Base-by-base conservation (phyloP, 192 early-diverging fungal species). In the Backusella sp. region DNA sequence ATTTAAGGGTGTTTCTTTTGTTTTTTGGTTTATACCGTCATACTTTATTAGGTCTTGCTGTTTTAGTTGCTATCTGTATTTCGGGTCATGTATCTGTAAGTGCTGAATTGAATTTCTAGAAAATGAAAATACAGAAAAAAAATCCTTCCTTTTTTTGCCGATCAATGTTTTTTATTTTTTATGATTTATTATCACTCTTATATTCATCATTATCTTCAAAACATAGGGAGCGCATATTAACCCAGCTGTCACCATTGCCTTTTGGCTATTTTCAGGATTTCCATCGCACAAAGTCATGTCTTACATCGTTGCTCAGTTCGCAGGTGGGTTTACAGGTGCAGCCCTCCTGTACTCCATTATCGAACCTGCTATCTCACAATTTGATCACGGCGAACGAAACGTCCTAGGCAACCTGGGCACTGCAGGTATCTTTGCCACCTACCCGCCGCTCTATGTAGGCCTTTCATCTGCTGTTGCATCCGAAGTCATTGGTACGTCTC, bases 201-300 rank as follows among this genome's bases (percentile, higher is more conserved):
- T 32, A 32, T 3, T 32, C 32, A 32, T 32, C 30, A 32, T 32
- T 32, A 32, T 32, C 1, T 32, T 32, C 32, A 32, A 32, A 32
- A 32, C 32, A 32, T 77, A 88, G 87, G 92, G 93, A 42, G 93
- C 85, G 19, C 93, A 94, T 77, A 72, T 94, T 69, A 94, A 94
- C 83, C 93, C 93, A 26, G 92, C 92, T 1, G 90, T 94, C 49
- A 90, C 92, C 5, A 80, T 93, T 37, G 84, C 90, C 6, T 84
- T 90, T 70, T 91, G 89, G 14, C 73, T 89, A 9, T 90, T 89
- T 80, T 87, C 90, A 44, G 87, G 89, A 68, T 93, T 95, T 77
- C 82, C 91, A 23, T 91, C 88, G 83, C 78, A 86, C 59, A 92
- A 93, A 80, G 88, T 93, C 11, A 85, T 88, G 2, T 74, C 84